Conservation (phyloP, 75 land plant genomes). For the Picea sitchensis region DNA sequence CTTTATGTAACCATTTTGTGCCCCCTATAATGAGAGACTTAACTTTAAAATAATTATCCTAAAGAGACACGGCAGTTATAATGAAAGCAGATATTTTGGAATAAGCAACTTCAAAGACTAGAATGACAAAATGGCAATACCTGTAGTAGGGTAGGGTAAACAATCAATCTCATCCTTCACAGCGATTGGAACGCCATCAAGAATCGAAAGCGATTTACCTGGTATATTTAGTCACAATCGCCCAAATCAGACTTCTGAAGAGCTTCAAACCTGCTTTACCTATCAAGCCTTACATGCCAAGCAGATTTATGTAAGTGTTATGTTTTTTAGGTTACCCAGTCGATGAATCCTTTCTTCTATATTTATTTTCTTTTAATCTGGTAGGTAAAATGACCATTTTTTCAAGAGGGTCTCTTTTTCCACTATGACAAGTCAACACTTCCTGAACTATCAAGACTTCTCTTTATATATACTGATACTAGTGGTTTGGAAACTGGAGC, state of each 20-base stretch:
- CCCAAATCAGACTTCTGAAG: background rate
- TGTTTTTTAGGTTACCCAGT: no score
- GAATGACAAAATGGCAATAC: constrained; percentile 17
- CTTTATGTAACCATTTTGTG: constrained; percentile 71
- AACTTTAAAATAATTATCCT: background rate
- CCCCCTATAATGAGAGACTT: constrained; percentile 49
- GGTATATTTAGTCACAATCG: constrained; percentile 5
- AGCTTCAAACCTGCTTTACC: no score
- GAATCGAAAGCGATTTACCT: constrained; percentile 74
- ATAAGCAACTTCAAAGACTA: background rate
- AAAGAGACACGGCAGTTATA: background rate
- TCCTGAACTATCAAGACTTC: no score
- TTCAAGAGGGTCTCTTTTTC: no score
- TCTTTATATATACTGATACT: no score
- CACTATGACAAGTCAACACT: no score
- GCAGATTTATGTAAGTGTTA: background rate
- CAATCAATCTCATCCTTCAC: constrained; percentile 97
- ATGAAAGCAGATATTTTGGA: background rate
- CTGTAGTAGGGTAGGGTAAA: constrained; percentile 89
- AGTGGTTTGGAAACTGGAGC: no score
- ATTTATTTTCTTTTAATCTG: background rate
- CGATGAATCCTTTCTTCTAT: background rate
- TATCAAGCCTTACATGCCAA: background rate
- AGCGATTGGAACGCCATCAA: constrained; percentile 89
- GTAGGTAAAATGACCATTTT: no score